Conservation (phyloP, 2,329 filamentous ascomycete species). For the Ophiostoma australiae region DNA sequence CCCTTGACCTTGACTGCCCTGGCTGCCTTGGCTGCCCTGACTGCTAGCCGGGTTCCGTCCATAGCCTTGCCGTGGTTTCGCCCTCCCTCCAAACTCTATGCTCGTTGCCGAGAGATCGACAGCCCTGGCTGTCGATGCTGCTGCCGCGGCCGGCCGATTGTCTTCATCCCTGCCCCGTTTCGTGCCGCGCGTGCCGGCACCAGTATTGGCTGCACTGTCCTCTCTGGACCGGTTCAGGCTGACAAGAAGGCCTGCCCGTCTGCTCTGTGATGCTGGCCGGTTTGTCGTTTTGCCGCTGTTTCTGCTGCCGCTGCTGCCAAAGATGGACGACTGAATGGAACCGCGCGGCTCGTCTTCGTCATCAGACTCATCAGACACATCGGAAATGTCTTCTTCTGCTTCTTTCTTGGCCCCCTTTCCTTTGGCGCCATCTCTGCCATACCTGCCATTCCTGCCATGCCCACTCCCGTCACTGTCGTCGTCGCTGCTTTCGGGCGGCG, state of each 20-base stretch:
- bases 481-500: constrained; percentile 27
- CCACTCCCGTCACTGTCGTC: constrained; percentile 13
- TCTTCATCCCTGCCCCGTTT: not conserved
- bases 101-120: not conserved
- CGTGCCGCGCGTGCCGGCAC: not conserved
- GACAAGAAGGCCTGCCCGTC: not conserved
- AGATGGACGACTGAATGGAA: constrained; percentile 17
- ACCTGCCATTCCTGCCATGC: not conserved
- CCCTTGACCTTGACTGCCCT: not conserved
- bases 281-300: constrained; percentile 16
- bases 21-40: not conserved
- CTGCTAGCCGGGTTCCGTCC: not conserved
- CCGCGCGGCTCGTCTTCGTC: constrained; percentile 16
- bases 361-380: constrained; percentile 15
- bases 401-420: not conserved
- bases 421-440: not conserved
- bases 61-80: not conserved
- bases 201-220: not conserved
- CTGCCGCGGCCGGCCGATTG: not conserved
- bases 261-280: not conserved
- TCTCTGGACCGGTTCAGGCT: too few species aligned
- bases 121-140: not conserved
- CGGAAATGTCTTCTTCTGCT: constrained; percentile 7
- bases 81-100: not conserved
- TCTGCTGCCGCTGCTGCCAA: not conserved